phyloP scores from a whole-genome alignment of 352 stramenopile species.

The Phytophthora niederhauseri region DNA sequence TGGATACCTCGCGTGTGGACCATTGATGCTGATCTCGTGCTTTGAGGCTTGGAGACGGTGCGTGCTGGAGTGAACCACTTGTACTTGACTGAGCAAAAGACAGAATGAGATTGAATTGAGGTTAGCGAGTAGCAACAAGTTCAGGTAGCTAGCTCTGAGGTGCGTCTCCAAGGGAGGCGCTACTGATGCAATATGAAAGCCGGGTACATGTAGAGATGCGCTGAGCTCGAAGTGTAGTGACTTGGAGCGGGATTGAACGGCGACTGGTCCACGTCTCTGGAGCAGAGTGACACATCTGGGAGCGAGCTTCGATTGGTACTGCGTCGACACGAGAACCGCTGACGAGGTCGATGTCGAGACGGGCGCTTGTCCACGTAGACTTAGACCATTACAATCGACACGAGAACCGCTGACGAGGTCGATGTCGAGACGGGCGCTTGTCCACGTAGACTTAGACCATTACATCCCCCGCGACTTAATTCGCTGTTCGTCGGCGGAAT shows the following conservation, averaged over 20 bases:
- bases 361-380: not conserved
- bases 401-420: not conserved
- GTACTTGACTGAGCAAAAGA: no score
- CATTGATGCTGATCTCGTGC: conserved; percentile 20
- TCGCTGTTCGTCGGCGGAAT: not conserved
- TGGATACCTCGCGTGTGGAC: conserved; percentile 26
- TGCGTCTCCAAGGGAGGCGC: no score
- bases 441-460: not conserved
- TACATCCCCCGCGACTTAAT: not conserved
- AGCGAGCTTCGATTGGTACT: no score
- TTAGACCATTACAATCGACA: not conserved
- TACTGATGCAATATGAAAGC: no score
- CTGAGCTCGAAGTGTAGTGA: no score
- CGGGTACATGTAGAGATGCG: no score
- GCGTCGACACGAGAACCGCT: not conserved
- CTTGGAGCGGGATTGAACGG: no score
- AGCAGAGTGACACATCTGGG: no score
- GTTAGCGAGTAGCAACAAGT: no score
- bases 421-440: not conserved
- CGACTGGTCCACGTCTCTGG: no score
- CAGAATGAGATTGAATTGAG: no score
- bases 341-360: not conserved
- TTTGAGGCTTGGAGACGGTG: conserved; percentile 3
- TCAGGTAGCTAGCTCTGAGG: no score
- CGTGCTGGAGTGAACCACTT: not conserved